A percentile compares a stretch with the other conserved stretches of the same genome.
Evolutionary conservation across 768 basidiomycete species (phyloP).

Genomic region (Leccinum truebloodii): DNA sequence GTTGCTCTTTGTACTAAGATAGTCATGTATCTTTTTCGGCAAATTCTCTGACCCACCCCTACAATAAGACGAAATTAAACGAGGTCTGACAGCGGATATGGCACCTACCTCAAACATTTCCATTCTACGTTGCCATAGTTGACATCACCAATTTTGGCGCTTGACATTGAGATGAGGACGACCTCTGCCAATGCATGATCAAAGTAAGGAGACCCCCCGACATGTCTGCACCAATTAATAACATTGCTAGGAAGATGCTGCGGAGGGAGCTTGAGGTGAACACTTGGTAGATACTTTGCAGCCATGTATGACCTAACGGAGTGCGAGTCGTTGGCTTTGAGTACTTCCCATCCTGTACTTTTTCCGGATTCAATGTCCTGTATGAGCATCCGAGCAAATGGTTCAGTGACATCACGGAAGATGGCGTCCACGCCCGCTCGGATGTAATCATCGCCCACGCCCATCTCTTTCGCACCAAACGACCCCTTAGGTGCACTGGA

Average conservation of each 20-base stretch:
- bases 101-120: background rate
- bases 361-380: slow-evolving; percentile 19
- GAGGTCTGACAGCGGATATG: background rate
- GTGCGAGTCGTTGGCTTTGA: slow-evolving; percentile 29
- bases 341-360: slow-evolving; percentile 27
- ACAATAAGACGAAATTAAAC: background rate
- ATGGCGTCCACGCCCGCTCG: slow-evolving; percentile 22
- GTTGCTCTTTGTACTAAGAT: too few species aligned
- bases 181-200: background rate
- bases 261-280: slow-evolving; percentile 16
- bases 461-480: slow-evolving; percentile 13
- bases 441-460: slow-evolving; percentile 10
- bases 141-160: too few species aligned
- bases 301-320: slow-evolving; percentile 27
- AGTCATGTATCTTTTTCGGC: background rate
- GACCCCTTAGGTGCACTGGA: background rate
- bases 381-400: slow-evolving; percentile 21
- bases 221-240: slow-evolving; percentile 29
- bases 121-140: background rate
- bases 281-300: slow-evolving; percentile 23
- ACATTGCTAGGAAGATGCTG: slow-evolving; percentile 20
- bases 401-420: slow-evolving; percentile 13
- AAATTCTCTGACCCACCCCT: background rate
- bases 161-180: too few species aligned
- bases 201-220: background rate